phyloP scores from a whole-genome alignment of 2,329 filamentous ascomycete genomes.

The Pyrenochaeta sp. region DNA sequence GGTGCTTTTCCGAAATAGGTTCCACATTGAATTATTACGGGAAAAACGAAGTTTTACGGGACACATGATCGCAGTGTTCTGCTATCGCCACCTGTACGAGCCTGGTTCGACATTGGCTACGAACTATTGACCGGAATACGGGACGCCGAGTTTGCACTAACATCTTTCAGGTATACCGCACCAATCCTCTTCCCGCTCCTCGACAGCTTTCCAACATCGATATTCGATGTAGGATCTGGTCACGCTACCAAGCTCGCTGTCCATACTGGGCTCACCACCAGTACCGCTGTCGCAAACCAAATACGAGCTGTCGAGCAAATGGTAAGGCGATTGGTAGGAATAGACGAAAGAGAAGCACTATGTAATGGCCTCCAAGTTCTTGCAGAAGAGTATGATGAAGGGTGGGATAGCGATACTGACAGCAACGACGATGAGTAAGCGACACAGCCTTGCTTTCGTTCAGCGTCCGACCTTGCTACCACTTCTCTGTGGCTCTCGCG shows the following conservation, averaged over 20 bases:
- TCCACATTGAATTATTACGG: slow-evolving; percentile 6
- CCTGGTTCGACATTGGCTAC: slow-evolving; percentile 5
- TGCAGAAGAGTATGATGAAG: slow-evolving; percentile 87
- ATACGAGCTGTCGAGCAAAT: slow-evolving; percentile 72
- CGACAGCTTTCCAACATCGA: slow-evolving; percentile 78
- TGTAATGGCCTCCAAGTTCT: slow-evolving; percentile 82
- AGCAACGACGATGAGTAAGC: slow-evolving; percentile 71
- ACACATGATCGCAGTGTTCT: neutral
- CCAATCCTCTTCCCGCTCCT: slow-evolving; percentile 76
- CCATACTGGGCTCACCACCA: slow-evolving; percentile 71
- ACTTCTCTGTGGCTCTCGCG: neutral
- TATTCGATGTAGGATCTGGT: slow-evolving; percentile 64
- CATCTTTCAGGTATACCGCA: slow-evolving; percentile 56
- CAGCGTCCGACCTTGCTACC: neutral
- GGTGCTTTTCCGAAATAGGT: slow-evolving; percentile 3
- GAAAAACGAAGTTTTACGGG: neutral
- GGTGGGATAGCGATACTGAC: slow-evolving; percentile 75
- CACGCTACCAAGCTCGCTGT: slow-evolving; percentile 56
- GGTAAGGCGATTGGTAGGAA: slow-evolving; percentile 67
- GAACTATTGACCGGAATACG: slow-evolving; percentile 13
- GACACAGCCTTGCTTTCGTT: neutral
- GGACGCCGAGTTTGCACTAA: slow-evolving; percentile 23
- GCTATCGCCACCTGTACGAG: neutral
- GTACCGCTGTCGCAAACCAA: slow-evolving; percentile 74
- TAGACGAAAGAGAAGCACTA: slow-evolving; percentile 86